These are phyloP conservation scores for Amylocarpus encephaloides DNA, from an alignment of 2,329 filamentous ascomycete genomes.

Conservation along the genomic window DNA sequence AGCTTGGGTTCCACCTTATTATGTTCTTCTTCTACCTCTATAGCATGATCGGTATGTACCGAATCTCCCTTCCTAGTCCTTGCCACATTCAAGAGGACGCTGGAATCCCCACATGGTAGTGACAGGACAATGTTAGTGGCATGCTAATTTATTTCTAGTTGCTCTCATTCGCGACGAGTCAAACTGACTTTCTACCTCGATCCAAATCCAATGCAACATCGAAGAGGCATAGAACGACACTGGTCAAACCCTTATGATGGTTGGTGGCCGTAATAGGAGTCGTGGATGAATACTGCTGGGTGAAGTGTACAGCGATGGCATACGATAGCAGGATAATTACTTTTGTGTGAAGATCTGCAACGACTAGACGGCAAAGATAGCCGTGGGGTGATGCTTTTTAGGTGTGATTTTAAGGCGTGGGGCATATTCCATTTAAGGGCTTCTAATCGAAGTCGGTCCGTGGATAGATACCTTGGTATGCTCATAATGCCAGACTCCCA, in stretches of 20 bases:
- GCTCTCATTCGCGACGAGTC: slow-evolving; percentile 94
- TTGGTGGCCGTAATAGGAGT: background rate
- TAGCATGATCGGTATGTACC: slow-evolving; percentile 37
- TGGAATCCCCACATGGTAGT: background rate
- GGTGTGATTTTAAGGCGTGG: slow-evolving; percentile 11
- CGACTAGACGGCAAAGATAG: slow-evolving; percentile 20
- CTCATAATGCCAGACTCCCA: slow-evolving; percentile 20
- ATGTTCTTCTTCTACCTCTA: slow-evolving; percentile 99
- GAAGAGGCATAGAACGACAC: slow-evolving; percentile 16
- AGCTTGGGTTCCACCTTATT: slow-evolving; percentile 95
- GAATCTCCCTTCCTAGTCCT: background rate
- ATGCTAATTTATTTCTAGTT: slow-evolving; percentile 39
- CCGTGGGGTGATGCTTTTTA: slow-evolving; percentile 21
- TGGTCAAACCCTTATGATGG: slow-evolving; percentile 3
- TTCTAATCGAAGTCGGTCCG: slow-evolving; percentile 14
- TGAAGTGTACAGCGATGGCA: slow-evolving; percentile 10
- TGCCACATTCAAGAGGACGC: background rate
- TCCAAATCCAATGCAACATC: slow-evolving; percentile 21
- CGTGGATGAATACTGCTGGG: slow-evolving; percentile 1
- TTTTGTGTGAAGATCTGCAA: slow-evolving; percentile 17
- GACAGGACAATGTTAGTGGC: too few relatives aligned
- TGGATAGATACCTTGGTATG: slow-evolving; percentile 26
- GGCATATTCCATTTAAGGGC: slow-evolving; percentile 15
- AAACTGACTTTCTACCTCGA: slow-evolving; percentile 49
- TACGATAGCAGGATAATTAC: slow-evolving; percentile 21